Percentiles rank a stretch among this genome's conserved stretches.
phyloP scores from a whole-genome alignment of 1,139 yeast genomes.

The Geotrichum aggregatum region DNA sequence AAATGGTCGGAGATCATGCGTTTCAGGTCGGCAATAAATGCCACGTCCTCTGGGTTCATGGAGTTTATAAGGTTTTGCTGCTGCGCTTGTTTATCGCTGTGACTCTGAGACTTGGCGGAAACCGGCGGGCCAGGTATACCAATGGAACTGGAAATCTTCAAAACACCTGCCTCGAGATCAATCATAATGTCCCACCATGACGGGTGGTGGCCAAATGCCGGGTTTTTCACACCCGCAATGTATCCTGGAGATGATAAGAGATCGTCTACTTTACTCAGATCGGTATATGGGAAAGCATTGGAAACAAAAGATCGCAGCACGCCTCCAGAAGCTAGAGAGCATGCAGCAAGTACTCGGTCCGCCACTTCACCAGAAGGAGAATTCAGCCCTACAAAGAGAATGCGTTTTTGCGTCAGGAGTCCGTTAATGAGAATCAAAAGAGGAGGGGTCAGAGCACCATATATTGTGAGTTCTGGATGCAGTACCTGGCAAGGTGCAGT shows the following conservation, averaged over 20 bases:
- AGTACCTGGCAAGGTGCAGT: constrained; percentile 27
- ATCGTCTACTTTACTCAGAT: constrained; percentile 56
- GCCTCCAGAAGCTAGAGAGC: constrained; percentile 57
- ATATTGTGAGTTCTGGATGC: constrained; percentile 44
- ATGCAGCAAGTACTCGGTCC: constrained; percentile 51
- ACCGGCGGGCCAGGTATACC: constrained; percentile 24
- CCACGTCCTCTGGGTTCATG: constrained; percentile 31
- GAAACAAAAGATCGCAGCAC: constrained; percentile 49
- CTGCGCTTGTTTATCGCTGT: constrained; percentile 5
- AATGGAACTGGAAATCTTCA: constrained; percentile 41
- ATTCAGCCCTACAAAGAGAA: constrained; percentile 53
- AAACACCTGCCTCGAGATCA: constrained; percentile 49
- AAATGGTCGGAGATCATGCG: constrained; percentile 36
- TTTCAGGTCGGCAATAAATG: constrained; percentile 36
- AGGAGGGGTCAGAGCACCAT: constrained; percentile 58
- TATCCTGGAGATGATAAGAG: constrained; percentile 52
- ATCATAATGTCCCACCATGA: constrained; percentile 58
- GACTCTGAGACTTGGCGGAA: constrained; percentile 12
- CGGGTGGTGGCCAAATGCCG: constrained; percentile 57
- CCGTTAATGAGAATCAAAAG: constrained; percentile 55
- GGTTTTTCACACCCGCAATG: constrained; percentile 65
- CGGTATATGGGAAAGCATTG: constrained; percentile 57
- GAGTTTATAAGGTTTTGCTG: constrained; percentile 14
- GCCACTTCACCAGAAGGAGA: constrained; percentile 54
- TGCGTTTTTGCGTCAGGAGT: constrained; percentile 53